Evolutionary conservation across 495 filamentous ascomycete genomes (phyloP), one percentile per base, ranked within the genome.

Genomic region (Acidiella bohemica): DNA sequence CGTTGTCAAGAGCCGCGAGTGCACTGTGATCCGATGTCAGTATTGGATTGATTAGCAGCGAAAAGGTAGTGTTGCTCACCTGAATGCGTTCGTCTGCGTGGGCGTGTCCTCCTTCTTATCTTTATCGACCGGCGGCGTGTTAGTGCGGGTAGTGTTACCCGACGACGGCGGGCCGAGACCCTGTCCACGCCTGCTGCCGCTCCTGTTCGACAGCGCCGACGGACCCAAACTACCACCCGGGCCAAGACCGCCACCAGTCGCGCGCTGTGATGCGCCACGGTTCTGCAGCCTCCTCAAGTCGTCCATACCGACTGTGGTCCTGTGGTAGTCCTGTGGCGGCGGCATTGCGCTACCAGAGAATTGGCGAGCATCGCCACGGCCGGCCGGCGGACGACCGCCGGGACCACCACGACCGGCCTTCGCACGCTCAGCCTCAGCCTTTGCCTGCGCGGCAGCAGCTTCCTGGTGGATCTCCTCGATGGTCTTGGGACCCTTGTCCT

Each of bases 401-500:
- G 71, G 68, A 45, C 58, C 65, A 47, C 77, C 76, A 44, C 76
- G 70, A 58, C 58, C 72, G 42, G 61, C 68, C 27, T 76, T 69
- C n/a, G 67, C 60, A 33, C 60, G 68, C 55, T 82, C 78, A 19
- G 67, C 62, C 47, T 80, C 76, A n/a, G 70, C 67, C 47, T 69
- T 65, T 53, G 71, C 67, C 42, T 68, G 76, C 12, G 81, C 84
- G 48, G 77, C 79, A 33, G 67, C 65, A 54, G 85, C 84, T 64
- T 93, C 85, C 50, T 77, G 77, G 50, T 81, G 78, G 47, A 99
- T 81, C 66, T 95, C 80, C 10, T 81, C 75, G 34, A 99, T 80
- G 8, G 90, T 99, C 72, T 94, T 94, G 36, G 90, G 90, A 25
- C 90, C 90, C 66, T 96, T 96, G n/a, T 77, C 70, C 26, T 75